Percentiles rank a stretch among this genome's conserved stretches.
These are phyloP conservation scores for Penicillium tannophilum DNA, from an alignment of 495 filamentous ascomycete genomes.

Conservation along the genomic window DNA sequence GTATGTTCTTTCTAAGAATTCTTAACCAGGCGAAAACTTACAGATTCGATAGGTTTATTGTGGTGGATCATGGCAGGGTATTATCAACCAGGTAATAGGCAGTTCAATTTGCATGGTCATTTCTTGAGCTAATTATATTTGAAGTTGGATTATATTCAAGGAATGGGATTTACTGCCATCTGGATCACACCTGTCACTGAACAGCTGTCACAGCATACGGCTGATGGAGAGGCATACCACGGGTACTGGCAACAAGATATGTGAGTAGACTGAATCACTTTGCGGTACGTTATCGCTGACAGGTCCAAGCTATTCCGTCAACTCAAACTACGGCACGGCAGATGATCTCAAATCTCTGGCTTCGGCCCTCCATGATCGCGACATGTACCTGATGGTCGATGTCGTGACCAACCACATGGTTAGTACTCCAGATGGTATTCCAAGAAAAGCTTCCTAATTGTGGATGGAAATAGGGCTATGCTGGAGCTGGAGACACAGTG, in stretches of 20 bases:
- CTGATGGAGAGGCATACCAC: conserved; percentile 64
- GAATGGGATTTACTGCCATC: conserved; percentile 79
- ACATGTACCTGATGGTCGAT: conserved; percentile 79
- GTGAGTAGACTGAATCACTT: conserved; percentile 22
- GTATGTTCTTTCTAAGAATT: conserved; percentile 20
- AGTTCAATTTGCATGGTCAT: background rate
- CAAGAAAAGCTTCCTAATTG: background rate
- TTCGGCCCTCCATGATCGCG: conserved; percentile 59
- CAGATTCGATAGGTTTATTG: conserved; percentile 58
- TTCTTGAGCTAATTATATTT: conserved; percentile 8
- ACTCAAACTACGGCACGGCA: conserved; percentile 66
- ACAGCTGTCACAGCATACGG: conserved; percentile 54
- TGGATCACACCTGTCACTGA: conserved; percentile 80
- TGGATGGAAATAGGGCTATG: conserved; percentile 49
- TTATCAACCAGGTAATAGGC: conserved; percentile 60
- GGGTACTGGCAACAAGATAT: conserved; percentile 78
- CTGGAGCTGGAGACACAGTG: conserved; percentile 53
- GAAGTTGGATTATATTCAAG: conserved; percentile 60
- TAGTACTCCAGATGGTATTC: conserved; percentile 4
- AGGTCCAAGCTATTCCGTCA: conserved; percentile 51
- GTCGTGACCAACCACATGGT: conserved; percentile 79
- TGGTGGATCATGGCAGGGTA: conserved; percentile 73
- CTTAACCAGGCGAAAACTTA: background rate
- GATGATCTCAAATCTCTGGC: conserved; percentile 64
- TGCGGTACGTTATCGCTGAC: conserved; percentile 1